These are phyloP conservation scores for Gaeumannomyces sp. DNA, from an alignment of 2,329 filamentous ascomycete species.

Conservation along the genomic window DNA sequence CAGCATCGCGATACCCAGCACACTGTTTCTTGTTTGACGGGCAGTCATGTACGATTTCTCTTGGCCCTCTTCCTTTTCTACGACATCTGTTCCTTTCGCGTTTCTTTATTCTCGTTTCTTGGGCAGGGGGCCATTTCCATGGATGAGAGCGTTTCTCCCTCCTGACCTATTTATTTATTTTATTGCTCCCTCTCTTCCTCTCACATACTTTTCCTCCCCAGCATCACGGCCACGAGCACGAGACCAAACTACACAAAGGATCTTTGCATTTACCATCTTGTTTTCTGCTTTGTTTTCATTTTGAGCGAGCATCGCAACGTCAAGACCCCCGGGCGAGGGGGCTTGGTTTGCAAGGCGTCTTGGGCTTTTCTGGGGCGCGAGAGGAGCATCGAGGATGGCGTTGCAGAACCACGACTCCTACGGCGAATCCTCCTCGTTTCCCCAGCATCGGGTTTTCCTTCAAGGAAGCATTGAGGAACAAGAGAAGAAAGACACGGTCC, in stretches of 20 bases:
- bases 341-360: slow-evolving; percentile 9
- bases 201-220: background rate
- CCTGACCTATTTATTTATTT: slow-evolving; percentile 10
- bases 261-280: slow-evolving; percentile 16
- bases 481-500: slow-evolving; percentile 15
- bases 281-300: slow-evolving; percentile 6
- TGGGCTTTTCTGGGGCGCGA: slow-evolving; percentile 1
- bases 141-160: slow-evolving; percentile 5
- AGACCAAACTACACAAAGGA: background rate
- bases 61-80: background rate
- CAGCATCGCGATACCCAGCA: slow-evolving; percentile 10
- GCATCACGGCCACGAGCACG: background rate
- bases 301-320: slow-evolving; percentile 20
- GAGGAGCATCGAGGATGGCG: background rate
- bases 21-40: slow-evolving; percentile 4
- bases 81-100: slow-evolving; percentile 11
- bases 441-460: slow-evolving; percentile 11
- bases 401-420: slow-evolving; percentile 1
- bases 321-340: slow-evolving; percentile 12
- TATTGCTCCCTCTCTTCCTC: slow-evolving; percentile 13
- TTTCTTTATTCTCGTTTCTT: slow-evolving; percentile 11
- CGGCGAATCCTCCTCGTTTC: slow-evolving; percentile 6
- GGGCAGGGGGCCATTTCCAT: background rate
- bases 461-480: slow-evolving; percentile 13
- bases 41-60: slow-evolving; percentile 4